Evolutionary conservation across 805 yeast species (phyloP), one percentile per base, ranked within the genome.

Genomic region (Citeromyces nyonsensis): DNA sequence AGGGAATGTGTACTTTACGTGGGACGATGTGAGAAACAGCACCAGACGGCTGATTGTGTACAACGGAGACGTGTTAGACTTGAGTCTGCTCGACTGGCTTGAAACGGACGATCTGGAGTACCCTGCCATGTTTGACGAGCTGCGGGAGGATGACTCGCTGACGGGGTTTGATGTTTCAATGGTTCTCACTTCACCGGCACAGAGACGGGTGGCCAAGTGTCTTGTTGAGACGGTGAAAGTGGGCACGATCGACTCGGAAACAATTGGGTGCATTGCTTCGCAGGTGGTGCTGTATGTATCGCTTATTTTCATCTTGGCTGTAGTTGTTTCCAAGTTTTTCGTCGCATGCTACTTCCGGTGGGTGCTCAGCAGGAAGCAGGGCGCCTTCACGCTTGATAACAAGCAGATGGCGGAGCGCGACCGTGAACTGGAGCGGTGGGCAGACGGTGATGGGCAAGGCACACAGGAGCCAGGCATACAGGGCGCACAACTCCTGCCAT

Each of bases 251-350:
- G 97, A 91, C 48, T 72, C 86, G 2, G 82, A 81, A 26, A 74
- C 94, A 5, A 73, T 91, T 45, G 98, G 98, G 5, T 91, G 98
- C 57, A 74, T 91, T 47, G 94, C 95, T 0, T 84, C 96, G 0
- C 59, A 73, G 34, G 73, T 86, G 26, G 95, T 91, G 1, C 65
- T 91, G 38, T 71, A 73, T 43, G 66, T 79, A 5, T 81, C 96
- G 1, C 64, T 91, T 45, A 76, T 80, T 7, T 84, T 91, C 49
- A 86, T 91, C 44, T 61, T 91, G 36, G 67, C 93, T 2, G 70
- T 91, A 34, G 94, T 85, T 15, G 47, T 75, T 33, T 62, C 63
- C 28, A 86, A 86, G 55, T 91, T 91, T 44, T 35, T 79, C 10
- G 61, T 88, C 51, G 96, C 98, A 0, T 76, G 88, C 48, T 83